Evolutionary conservation across 495 filamentous ascomycete genomes (phyloP), one percentile per base, ranked within the genome.

Genomic region (Neurospora sp.): DNA sequence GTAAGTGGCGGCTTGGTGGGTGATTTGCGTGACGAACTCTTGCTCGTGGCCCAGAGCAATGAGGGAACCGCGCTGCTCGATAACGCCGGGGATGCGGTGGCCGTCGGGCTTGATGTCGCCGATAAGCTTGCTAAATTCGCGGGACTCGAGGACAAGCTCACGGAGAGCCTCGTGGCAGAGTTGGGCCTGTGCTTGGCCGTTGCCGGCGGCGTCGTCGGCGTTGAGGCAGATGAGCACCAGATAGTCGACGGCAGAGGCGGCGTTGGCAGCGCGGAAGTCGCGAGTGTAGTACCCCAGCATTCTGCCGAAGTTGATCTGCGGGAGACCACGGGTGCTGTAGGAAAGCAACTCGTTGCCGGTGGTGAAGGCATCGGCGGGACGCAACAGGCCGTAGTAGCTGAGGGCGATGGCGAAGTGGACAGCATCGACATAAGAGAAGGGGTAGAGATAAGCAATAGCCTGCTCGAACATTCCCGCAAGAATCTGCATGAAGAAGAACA

Each of bases 391-490:
- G 79, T 99, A 99, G 81, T 92, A 98, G 72, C 89, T 89, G 37
- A 98, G 85, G 3, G 90, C 93, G 77, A 98, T 93, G 42, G 93
- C 93, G 79, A 98, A 97, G 83, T 99, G 96, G 48, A 97, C 93
- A 14, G 94, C 95, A 76, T 96, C 93, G 69, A 96, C 90, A 73
- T 96, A 96, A 11, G 92, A 90, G 83, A 94, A 93, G 27, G 90
- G 88, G 77, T 96, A 97, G 41, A 99, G 87, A 82, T 95, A 98
- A 20, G 91, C 88, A 72, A 98, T 88, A 12, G 95, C 96, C 77
- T 94, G 92, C 84, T 99, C 96, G 77, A 97, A 99, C 90, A 98
- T 92, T 76, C 96, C 96, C 69, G 91, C 90, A 71, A 98, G 85
- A 48, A 97, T 88, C 79, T 97, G 92, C 70, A 98, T 87, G 79